These are phyloP conservation scores for Trametes polyzona DNA, from an alignment of 1,284 basidiomycete species.

Conservation along the genomic window DNA sequence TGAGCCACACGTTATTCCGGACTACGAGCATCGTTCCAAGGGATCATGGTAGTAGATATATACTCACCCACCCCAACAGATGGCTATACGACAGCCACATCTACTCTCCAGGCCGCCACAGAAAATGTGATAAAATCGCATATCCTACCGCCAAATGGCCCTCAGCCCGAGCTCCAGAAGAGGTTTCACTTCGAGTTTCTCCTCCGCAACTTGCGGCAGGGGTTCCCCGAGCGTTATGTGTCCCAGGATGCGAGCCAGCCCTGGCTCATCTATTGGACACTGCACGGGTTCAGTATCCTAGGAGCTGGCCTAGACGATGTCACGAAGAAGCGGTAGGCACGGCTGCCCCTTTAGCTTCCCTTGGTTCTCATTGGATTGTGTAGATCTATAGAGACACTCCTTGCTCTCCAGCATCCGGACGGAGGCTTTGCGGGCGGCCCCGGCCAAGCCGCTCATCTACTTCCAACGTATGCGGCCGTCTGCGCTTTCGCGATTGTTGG, in stretches of 20 bases:
- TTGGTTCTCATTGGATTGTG: background rate
- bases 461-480: constrained; percentile 91
- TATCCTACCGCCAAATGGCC: constrained; percentile 38
- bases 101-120: constrained; percentile 65
- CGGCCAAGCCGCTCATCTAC: constrained; percentile 85
- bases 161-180: constrained; percentile 48
- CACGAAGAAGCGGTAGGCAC: constrained; percentile 71
- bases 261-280: constrained; percentile 91
- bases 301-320: constrained; percentile 78
- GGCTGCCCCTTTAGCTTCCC: background rate
- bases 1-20: background rate
- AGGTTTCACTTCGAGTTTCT: constrained; percentile 72
- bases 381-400: constrained; percentile 78
- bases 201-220: constrained; percentile 69
- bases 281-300: constrained; percentile 80
- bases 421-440: constrained; percentile 95
- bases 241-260: constrained; percentile 90
- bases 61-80: constrained; percentile 50
- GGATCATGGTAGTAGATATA: background rate
- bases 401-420: constrained; percentile 76
- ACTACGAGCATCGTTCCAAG: background rate
- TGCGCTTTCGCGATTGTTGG: constrained; percentile 86
- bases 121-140: constrained; percentile 61
- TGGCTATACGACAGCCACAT: constrained; percentile 65
- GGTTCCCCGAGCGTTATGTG: constrained; percentile 77